Percentiles rank a stretch among this genome's conserved stretches.
Conservation (phyloP, 2,329 filamentous ascomycete genomes). For the Juglanconis juglandina region DNA sequence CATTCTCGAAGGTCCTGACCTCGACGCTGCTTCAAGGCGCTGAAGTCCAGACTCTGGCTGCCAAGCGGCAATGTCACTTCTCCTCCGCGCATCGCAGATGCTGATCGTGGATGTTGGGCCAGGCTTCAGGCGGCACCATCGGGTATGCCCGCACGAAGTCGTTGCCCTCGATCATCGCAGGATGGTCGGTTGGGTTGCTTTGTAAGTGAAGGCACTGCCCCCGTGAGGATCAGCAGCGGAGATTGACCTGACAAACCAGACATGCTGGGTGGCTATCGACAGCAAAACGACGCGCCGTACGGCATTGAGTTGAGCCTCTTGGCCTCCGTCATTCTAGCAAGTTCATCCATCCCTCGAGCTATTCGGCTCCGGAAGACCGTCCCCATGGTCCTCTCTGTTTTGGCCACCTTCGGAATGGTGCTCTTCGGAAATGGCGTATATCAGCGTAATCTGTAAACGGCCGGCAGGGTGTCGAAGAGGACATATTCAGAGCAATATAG, state of each 20-base stretch:
- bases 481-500: not conserved
- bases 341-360: constrained; percentile 80
- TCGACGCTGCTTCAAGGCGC: not conserved
- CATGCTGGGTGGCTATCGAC: constrained; percentile 75
- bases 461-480: not conserved
- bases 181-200: constrained; percentile 71
- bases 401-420: constrained; percentile 75
- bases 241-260: constrained; percentile 41
- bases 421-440: constrained; percentile 68
- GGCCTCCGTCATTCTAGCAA: constrained; percentile 79
- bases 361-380: constrained; percentile 82
- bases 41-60: not conserved
- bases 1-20: not conserved
- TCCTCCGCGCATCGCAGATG: not conserved
- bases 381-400: constrained; percentile 71
- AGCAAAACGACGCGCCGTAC: constrained; percentile 71
- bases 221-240: not conserved
- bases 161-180: constrained; percentile 80
- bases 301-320: constrained; percentile 86
- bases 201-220: constrained; percentile 40
- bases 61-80: not conserved
- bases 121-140: constrained; percentile 76
- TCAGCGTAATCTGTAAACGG: constrained; percentile 1
- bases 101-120: not conserved
- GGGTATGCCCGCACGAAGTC: constrained; percentile 85